These are phyloP conservation scores for Melastoma malabathricum DNA, from an alignment of 345 rosid genomes.

Conservation along the genomic window DNA sequence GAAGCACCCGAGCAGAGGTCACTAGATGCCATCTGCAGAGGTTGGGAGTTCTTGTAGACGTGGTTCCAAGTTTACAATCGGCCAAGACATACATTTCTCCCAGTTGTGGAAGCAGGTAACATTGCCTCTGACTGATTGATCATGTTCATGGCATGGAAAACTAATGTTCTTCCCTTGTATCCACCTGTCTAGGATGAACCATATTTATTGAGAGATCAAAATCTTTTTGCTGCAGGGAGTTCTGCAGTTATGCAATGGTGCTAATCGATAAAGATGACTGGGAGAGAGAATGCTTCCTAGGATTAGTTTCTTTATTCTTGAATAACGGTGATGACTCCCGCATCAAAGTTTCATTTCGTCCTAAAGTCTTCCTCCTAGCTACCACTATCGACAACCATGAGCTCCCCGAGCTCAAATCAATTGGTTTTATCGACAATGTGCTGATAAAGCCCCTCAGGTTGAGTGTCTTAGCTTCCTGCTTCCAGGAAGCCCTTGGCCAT, in stretches of 20 bases:
- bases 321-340: slow-evolving; percentile 13
- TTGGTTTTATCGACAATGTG: slow-evolving; percentile 42
- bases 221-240: slow-evolving; percentile 19
- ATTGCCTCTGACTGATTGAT: no score
- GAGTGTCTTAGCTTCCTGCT: slow-evolving; percentile 44
- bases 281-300: slow-evolving; percentile 32
- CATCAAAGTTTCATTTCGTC: slow-evolving; percentile 14
- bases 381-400: slow-evolving; percentile 29
- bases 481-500: slow-evolving; percentile 62
- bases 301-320: slow-evolving; percentile 20
- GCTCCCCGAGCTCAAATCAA: slow-evolving; percentile 33
- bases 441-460: slow-evolving; percentile 61
- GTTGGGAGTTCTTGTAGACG: slow-evolving; percentile 43
- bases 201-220: no score
- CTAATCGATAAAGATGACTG: slow-evolving; percentile 69
- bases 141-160: no score
- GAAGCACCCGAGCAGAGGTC: slow-evolving; percentile 66
- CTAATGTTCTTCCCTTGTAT: no score
- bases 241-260: slow-evolving; percentile 29
- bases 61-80: slow-evolving; percentile 26
- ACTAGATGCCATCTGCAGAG: slow-evolving; percentile 62
- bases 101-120: slow-evolving; percentile 28
- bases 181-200: no score
- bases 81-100: slow-evolving; percentile 26
- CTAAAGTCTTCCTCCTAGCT: slow-evolving; percentile 45